phyloP scores from a whole-genome alignment of 352 stramenopile genomes.

The Globisporangium yorkense region DNA sequence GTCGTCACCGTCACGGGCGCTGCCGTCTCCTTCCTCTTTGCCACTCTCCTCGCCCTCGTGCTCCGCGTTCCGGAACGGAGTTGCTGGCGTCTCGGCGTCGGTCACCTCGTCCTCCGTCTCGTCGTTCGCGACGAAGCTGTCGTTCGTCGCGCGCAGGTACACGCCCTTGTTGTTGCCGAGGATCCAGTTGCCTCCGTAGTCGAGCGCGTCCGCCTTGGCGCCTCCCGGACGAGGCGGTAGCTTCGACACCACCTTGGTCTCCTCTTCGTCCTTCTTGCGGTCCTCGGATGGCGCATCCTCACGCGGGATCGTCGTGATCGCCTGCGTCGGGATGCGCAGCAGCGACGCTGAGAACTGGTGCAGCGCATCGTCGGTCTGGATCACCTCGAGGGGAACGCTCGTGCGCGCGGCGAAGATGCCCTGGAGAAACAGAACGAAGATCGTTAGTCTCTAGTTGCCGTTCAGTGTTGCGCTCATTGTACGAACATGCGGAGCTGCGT shows the following conservation, averaged over 20 bases:
- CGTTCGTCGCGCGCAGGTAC: conserved; percentile 64
- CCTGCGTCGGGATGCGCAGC: conserved; percentile 60
- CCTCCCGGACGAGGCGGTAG: neutral
- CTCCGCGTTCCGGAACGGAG: conserved; percentile 32
- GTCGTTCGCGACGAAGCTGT: conserved; percentile 58
- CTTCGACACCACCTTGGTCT: conserved; percentile 1
- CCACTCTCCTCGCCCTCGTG: conserved; percentile 8
- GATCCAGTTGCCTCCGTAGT: conserved; percentile 78
- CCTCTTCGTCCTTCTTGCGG: conserved; percentile 12
- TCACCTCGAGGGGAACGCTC: conserved; percentile 33
- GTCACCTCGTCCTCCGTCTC: conserved; percentile 58
- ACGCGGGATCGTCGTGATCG: conserved; percentile 73
- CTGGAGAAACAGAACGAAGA: conserved; percentile 8
- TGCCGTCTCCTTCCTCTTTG: neutral
- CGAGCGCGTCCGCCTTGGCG: neutral
- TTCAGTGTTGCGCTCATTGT: no score
- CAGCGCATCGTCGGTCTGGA: conserved; percentile 53
- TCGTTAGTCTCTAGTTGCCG: neutral
- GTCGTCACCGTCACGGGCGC: conserved; percentile 2
- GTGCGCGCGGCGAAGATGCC: conserved; percentile 39
- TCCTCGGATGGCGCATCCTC: conserved; percentile 32
- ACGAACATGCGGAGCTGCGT: conserved; percentile 20
- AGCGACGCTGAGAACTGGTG: conserved; percentile 62
- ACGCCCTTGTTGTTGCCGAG: conserved; percentile 72
- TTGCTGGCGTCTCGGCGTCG: conserved; percentile 35